Evolutionary conservation across 176 grass and related monocot genomes (phyloP), one percentile per base, ranked within the genome.

Genomic region (Oryza coarctata): DNA sequence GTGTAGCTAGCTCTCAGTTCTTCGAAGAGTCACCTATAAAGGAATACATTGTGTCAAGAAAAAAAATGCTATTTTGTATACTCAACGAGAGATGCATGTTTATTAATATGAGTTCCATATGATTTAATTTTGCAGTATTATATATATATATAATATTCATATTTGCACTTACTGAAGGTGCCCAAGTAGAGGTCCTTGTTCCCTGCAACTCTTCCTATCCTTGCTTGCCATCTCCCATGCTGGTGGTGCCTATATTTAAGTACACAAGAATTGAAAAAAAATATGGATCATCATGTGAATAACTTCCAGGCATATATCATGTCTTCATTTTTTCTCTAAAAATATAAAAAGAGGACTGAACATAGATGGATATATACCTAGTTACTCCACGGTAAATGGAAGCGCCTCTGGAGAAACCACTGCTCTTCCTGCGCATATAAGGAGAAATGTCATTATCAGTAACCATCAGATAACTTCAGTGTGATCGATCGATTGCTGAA

Each of bases 161-260:
- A 13, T 62, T 17, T 35, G 0, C 47, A 76, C 93, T 86, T 83
- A 94, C 93, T 90, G 65, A 94, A 94, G 27, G 93, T 94, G 66
- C 93, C 93, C 79, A 94, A 77, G 71, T 94, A 94, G 49, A 94
- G 93, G 65, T 94, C 93, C 75, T 94, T 94, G 87, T 94, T 94
- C 63, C 93, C 93, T 82, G 93, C 93, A 23, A 94, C 93, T 87
- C 93, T 87, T 13, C 93, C 93, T 41, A 94, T 94, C 58, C 93
- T 84, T 80, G 93, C 93, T 86, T 94, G 93, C 93, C 93, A 94
- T 74, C 93, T 92, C 47, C 93, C 93, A 89, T 94, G 93, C 74
- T 94, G 93, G 28, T 94, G 93, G 83, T 94, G 93, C 38, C 93
- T 94, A 63, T 50, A 84, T 67, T 34, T 65, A 55, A 55, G 20